Percentiles rank a stretch among this genome's conserved stretches.
Conservation (phyloP, 345 rosid species). For the Passiflora organensis region DNA sequence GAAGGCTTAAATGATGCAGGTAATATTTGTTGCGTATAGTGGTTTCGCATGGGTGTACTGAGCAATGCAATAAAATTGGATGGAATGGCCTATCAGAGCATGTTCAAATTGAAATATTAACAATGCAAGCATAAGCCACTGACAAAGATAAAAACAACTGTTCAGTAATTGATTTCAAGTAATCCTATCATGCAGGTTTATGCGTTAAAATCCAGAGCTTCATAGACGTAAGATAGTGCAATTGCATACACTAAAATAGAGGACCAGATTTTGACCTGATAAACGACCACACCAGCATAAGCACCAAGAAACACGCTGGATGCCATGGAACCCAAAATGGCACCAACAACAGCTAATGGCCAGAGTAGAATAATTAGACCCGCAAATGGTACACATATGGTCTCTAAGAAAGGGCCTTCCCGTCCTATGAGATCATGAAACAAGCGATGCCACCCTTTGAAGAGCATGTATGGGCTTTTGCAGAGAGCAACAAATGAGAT, state of each 20-base stretch:
- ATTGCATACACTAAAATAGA: not conserved
- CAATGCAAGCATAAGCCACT: too few relatives aligned
- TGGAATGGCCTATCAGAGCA: too few relatives aligned
- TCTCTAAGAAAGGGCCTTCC: conserved; percentile 97
- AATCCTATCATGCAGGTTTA: too few relatives aligned
- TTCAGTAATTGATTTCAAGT: too few relatives aligned
- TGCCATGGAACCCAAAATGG: conserved; percentile 65
- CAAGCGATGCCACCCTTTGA: conserved; percentile 92
- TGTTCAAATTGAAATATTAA: too few relatives aligned
- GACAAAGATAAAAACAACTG: too few relatives aligned
- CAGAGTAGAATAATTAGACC: conserved; percentile 90
- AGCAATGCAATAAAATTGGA: too few relatives aligned
- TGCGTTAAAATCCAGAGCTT: too few relatives aligned
- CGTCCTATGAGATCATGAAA: conserved; percentile 89
- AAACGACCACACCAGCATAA: conserved; percentile 75
- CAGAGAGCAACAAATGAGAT: conserved; percentile 64
- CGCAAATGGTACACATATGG: conserved; percentile 94
- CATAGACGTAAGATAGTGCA: too few relatives aligned
- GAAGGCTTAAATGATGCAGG: not conserved
- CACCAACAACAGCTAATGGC: conserved; percentile 92
- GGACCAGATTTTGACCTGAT: conserved; percentile 46
- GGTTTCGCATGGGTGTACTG: too few relatives aligned
- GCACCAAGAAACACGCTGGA: conserved; percentile 82
- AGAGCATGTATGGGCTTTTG: conserved; percentile 90
- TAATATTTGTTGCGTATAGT: too few relatives aligned